These are phyloP conservation scores for Ogataea dorogensis DNA, from an alignment of 805 yeast species.

Conservation along the genomic window DNA sequence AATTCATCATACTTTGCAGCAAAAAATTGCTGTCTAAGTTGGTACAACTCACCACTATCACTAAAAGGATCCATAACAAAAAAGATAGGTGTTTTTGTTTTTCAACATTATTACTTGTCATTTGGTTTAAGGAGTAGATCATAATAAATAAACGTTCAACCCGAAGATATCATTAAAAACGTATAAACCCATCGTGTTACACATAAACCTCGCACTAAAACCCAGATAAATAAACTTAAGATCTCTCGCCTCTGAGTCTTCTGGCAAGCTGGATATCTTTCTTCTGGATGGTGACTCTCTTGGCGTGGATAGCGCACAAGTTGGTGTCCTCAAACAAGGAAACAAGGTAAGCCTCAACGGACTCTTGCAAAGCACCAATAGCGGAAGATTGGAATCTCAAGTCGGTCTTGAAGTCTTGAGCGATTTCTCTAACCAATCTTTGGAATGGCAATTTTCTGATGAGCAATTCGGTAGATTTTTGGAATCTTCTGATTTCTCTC, in stretches of 20 bases:
- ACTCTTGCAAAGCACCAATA: slow-evolving; percentile 96
- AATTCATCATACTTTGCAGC: slow-evolving; percentile 26
- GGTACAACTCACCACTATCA: slow-evolving; percentile 31
- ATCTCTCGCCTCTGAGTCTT: slow-evolving; percentile 96
- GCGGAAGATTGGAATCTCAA: slow-evolving; percentile 97
- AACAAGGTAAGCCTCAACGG: slow-evolving; percentile 97
- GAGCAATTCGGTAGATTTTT: slow-evolving; percentile 90
- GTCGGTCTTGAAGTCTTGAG: slow-evolving; percentile 90
- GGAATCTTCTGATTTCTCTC: slow-evolving; percentile 97
- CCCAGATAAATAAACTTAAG: slow-evolving; percentile 40
- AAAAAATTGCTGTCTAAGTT: slow-evolving; percentile 31
- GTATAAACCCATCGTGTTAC: slow-evolving; percentile 17
- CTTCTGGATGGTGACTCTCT: slow-evolving; percentile 98
- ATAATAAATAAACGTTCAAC: slow-evolving; percentile 15
- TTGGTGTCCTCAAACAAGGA: slow-evolving; percentile 96
- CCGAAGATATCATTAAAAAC: slow-evolving; percentile 18
- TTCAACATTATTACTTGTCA: slow-evolving; percentile 5
- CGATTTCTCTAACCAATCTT: slow-evolving; percentile 93
- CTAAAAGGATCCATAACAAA: slow-evolving; percentile 25
- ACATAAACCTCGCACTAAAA: slow-evolving; percentile 15
- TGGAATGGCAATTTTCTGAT: slow-evolving; percentile 97
- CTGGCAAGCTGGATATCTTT: slow-evolving; percentile 97
- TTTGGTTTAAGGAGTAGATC: slow-evolving; percentile 8
- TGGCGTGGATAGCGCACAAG: slow-evolving; percentile 98
- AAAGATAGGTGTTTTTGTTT: slow-evolving; percentile 2